Evolutionary conservation across 768 basidiomycete genomes (phyloP).

Genomic region (Boletus eberwhitei): DNA sequence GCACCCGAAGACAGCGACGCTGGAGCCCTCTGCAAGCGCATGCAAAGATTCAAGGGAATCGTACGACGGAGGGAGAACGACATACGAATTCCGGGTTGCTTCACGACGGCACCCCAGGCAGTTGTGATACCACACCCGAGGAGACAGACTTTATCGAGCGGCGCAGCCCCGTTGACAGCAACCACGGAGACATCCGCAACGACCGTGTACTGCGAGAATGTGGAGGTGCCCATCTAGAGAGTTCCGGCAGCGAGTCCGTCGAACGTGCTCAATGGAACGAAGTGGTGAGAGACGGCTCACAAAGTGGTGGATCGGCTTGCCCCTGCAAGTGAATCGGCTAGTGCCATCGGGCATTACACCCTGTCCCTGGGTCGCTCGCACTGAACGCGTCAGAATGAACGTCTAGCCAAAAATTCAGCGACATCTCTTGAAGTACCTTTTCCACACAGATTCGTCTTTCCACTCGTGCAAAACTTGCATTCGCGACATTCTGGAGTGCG

Average conservation of each 20-base stretch:
- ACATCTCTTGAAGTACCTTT: slow-evolving; percentile 50
- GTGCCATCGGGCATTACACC: slow-evolving; percentile 93
- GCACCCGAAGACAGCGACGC: slow-evolving; percentile 93
- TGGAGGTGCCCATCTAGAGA: slow-evolving; percentile 92
- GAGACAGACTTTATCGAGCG: slow-evolving; percentile 94
- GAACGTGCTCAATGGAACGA: background rate
- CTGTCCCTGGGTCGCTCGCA: slow-evolving; percentile 89
- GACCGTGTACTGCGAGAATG: slow-evolving; percentile 99
- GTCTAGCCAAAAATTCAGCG: background rate
- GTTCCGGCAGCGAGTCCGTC: background rate
- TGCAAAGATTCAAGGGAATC: background rate
- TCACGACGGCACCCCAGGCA: slow-evolving; percentile 95
- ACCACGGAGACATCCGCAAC: slow-evolving; percentile 97
- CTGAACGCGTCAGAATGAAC: slow-evolving; percentile 36
- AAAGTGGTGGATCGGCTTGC: slow-evolving; percentile 86
- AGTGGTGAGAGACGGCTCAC: slow-evolving; percentile 44
- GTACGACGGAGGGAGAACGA: slow-evolving; percentile 8
- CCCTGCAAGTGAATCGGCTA: slow-evolving; percentile 85
- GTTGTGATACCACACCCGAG: slow-evolving; percentile 97
- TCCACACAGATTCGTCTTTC: slow-evolving; percentile 98
- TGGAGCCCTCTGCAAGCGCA: slow-evolving; percentile 61
- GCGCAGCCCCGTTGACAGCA: slow-evolving; percentile 78
- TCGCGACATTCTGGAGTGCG: slow-evolving; percentile 72
- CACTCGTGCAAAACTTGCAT: slow-evolving; percentile 98
- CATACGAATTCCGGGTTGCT: slow-evolving; percentile 83